Percentiles rank a stretch among this genome's conserved stretches.
Conservation (phyloP, 1,284 basidiomycete species). For the Cryptococcus sp. region DNA sequence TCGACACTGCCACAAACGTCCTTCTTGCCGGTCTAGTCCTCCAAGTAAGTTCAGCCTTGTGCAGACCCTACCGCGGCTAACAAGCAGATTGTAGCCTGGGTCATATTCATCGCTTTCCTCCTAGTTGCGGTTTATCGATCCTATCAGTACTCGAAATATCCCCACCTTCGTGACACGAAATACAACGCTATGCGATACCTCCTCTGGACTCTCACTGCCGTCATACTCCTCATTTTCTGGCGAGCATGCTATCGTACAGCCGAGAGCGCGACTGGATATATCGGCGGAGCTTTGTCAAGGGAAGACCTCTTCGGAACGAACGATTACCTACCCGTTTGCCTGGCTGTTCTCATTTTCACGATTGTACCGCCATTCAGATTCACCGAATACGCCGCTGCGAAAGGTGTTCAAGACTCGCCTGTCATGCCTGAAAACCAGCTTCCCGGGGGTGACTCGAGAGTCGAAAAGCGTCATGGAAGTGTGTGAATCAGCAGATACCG, state of each 20-base stretch:
- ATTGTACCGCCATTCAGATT: neutral
- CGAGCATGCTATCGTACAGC: neutral
- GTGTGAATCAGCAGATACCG: too few species aligned
- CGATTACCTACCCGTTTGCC: conserved; percentile 16
- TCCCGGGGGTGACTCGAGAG: neutral
- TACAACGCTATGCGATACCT: neutral
- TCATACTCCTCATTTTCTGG: neutral
- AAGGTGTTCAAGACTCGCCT: neutral
- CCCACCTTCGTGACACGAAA: neutral
- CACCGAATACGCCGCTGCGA: neutral
- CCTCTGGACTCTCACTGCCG: neutral
- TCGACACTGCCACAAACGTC: neutral
- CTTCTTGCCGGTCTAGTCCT: neutral
- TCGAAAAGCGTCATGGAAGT: neutral
- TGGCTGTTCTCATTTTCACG: neutral
- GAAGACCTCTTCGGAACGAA: conserved; percentile 61
- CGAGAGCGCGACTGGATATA: neutral
- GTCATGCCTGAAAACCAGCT: conserved; percentile 1
- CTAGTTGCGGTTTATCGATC: neutral
- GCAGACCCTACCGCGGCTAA: neutral
- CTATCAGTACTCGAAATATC: neutral
- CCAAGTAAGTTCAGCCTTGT: neutral
- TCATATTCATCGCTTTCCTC: neutral
- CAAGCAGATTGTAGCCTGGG: neutral
- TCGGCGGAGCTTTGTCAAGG: neutral